A percentile compares a stretch with the other conserved stretches of the same genome.
Evolutionary conservation across 1,284 basidiomycete species (phyloP).

Genomic region (Cutaneotrichosporon dermatis): DNA sequence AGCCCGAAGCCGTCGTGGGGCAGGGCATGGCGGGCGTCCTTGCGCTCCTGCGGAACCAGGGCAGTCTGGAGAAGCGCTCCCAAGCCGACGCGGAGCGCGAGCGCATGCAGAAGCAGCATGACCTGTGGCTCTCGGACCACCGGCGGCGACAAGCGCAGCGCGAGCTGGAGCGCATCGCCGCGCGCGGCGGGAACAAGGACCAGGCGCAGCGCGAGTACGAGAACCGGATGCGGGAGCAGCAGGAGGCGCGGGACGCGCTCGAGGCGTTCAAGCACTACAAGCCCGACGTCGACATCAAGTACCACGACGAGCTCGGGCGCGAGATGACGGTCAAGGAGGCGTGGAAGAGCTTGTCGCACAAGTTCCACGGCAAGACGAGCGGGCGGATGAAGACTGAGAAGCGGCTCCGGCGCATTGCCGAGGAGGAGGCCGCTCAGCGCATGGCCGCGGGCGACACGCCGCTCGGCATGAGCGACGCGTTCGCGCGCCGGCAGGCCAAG

Average conservation of each 20-base stretch:
- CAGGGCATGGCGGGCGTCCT: conserved; percentile 84
- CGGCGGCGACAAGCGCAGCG: conserved; percentile 68
- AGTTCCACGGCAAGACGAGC: conserved; percentile 91
- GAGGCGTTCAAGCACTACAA: conserved; percentile 91
- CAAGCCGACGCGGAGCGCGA: conserved; percentile 60
- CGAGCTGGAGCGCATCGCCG: conserved; percentile 69
- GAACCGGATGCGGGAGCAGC: conserved; percentile 83
- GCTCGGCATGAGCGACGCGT: conserved; percentile 83
- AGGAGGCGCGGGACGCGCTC: conserved; percentile 76
- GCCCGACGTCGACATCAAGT: conserved; percentile 92
- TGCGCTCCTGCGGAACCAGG: conserved; percentile 82
- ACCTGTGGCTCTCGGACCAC: conserved; percentile 85
- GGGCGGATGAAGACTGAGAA: conserved; percentile 95
- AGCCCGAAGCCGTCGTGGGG: conserved; percentile 63
- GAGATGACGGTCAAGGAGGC: conserved; percentile 86
- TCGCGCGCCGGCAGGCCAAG: conserved; percentile 83
- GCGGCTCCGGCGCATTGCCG: conserved; percentile 83
- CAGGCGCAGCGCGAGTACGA: conserved; percentile 93
- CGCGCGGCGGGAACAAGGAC: conserved; percentile 78
- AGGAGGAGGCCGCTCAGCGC: conserved; percentile 83
- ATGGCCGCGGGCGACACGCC: conserved; percentile 92
- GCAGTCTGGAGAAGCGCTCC: conserved; percentile 66
- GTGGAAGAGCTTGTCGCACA: conserved; percentile 91
- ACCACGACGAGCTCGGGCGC: conserved; percentile 88
- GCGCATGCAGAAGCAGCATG: conserved; percentile 72